Conservation (phyloP, 2,329 filamentous ascomycete genomes). For the Colletotrichum sojae region DNA sequence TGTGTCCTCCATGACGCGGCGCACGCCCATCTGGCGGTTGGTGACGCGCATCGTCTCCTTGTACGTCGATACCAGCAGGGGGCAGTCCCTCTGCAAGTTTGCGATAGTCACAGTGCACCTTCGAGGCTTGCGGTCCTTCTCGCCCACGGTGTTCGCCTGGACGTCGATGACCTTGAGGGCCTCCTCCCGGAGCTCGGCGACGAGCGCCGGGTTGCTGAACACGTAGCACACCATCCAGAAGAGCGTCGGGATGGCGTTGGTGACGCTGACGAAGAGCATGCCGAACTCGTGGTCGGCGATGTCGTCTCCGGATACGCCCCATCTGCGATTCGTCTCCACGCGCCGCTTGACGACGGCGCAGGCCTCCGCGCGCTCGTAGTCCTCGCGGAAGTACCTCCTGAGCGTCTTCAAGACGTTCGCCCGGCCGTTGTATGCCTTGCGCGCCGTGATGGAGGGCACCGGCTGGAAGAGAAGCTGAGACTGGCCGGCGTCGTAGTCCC, state of each 20-base stretch:
- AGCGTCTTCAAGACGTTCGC: conserved; percentile 46
- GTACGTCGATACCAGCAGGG: conserved; percentile 23
- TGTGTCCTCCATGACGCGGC: conserved; percentile 27
- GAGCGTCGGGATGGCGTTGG: conserved; percentile 54
- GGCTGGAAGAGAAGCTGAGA: conserved; percentile 24
- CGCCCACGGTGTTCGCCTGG: background rate
- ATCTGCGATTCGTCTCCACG: conserved; percentile 46
- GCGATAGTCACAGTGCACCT: conserved; percentile 6
- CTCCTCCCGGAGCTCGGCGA: conserved; percentile 14
- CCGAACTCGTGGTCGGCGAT: conserved; percentile 50
- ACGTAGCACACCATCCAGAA: conserved; percentile 55
- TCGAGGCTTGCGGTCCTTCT: background rate
- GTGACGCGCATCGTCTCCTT: conserved; percentile 32
- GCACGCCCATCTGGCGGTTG: conserved; percentile 21
- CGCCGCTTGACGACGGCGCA: conserved; percentile 49
- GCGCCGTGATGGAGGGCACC: conserved; percentile 36
- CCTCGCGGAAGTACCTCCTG: conserved; percentile 47
- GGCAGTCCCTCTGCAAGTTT: background rate
- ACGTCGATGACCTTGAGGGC: background rate
- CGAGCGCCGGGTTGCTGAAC: conserved; percentile 36
- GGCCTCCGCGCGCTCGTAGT: conserved; percentile 45
- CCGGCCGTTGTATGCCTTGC: conserved; percentile 45
- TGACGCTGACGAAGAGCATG: conserved; percentile 49
- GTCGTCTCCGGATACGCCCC: conserved; percentile 48
- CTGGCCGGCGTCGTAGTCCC: conserved; percentile 26